Conservation (phyloP, 139 green algal species). For the Chlorella sorokiniana region DNA sequence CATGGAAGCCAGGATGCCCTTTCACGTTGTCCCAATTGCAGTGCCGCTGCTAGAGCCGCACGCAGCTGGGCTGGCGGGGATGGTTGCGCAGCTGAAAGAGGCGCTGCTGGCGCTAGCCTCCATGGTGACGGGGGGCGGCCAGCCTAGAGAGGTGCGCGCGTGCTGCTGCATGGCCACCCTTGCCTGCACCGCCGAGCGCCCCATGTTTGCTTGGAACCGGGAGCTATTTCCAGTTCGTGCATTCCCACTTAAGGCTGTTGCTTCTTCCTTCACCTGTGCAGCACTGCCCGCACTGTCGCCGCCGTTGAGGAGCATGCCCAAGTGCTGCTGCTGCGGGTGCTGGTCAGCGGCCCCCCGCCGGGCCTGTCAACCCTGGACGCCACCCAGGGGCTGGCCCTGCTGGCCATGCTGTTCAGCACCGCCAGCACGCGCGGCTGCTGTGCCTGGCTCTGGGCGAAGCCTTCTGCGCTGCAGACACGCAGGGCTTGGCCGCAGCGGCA, state of each 20-base stretch:
- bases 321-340: constrained; percentile 21
- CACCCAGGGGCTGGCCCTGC: constrained; percentile 15
- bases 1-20: too few relatives aligned
- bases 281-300: neutral
- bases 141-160: neutral
- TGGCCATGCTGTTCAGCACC: constrained; percentile 22
- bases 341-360: neutral
- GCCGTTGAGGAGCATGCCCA: constrained; percentile 13
- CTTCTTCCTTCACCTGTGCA: neutral
- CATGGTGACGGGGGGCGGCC: constrained; percentile 10
- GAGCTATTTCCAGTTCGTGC: neutral
- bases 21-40: neutral
- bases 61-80: neutral
- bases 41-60: constrained; percentile 25
- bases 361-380: constrained; percentile 3
- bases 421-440: constrained; percentile 9
- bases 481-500: neutral
- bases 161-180: neutral
- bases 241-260: neutral
- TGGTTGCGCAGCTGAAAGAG: constrained; percentile 15
- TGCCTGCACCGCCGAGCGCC: neutral
- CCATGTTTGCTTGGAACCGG: neutral
- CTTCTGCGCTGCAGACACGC: neutral
- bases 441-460: constrained; percentile 11
- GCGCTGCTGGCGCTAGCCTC: constrained; percentile 14